Conservation (phyloP, 306 rosid genomes). For the Sesbania bispinosa region DNA sequence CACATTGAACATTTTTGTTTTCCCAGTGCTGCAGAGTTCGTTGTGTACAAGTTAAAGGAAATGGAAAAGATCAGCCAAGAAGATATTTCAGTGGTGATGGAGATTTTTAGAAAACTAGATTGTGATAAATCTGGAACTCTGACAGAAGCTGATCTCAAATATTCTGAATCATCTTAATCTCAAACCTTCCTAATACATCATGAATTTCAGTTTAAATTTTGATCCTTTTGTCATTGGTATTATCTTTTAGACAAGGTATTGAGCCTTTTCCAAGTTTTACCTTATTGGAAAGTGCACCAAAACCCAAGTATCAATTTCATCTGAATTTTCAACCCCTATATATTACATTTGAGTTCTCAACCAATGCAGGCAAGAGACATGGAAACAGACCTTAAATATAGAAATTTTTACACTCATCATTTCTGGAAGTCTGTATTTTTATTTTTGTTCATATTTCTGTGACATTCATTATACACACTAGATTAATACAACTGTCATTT, state of each 20-base stretch:
- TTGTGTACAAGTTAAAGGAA: slow-evolving; percentile 76
- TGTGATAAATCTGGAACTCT: slow-evolving; percentile 67
- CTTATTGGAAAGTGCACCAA: too few relatives aligned
- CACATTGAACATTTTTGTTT: neutral
- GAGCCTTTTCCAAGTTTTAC: too few relatives aligned
- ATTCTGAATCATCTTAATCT: slow-evolving; percentile 11
- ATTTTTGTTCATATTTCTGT: neutral
- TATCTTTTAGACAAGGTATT: neutral
- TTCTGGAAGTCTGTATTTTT: neutral
- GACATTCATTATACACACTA: neutral
- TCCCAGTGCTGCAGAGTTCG: slow-evolving; percentile 67
- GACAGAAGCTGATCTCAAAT: slow-evolving; percentile 60
- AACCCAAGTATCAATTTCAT: too few relatives aligned
- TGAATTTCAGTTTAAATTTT: neutral
- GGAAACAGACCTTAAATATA: neutral
- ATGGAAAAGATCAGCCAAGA: slow-evolving; percentile 71
- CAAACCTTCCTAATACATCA: neutral
- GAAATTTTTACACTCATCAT: neutral
- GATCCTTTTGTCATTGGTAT: neutral
- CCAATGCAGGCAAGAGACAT: neutral
- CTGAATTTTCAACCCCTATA: too few relatives aligned
- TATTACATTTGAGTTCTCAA: neutral
- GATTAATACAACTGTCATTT: neutral
- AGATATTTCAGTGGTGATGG: slow-evolving; percentile 58
- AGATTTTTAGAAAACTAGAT: slow-evolving; percentile 56